phyloP scores from a whole-genome alignment of 495 filamentous ascomycete species.

The Bombardia bombarda region DNA sequence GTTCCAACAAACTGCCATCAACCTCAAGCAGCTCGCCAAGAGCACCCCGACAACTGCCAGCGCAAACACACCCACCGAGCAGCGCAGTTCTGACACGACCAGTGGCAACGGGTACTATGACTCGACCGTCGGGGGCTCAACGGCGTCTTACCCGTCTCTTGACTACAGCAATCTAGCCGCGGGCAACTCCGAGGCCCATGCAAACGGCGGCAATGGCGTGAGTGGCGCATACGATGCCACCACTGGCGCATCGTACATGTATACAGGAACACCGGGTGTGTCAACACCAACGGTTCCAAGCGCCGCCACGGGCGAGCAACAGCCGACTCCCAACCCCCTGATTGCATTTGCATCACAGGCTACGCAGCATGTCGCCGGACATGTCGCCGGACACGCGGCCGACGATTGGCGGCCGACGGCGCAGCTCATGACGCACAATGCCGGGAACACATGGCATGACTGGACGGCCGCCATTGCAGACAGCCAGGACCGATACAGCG shows the following conservation, averaged over 20 bases:
- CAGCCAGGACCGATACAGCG: conserved; percentile 37
- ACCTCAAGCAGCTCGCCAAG: background rate
- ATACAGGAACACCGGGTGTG: conserved; percentile 10
- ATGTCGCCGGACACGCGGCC: conserved; percentile 15
- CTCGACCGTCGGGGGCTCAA: conserved; percentile 1
- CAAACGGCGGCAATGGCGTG: conserved; percentile 13
- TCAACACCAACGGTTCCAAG: background rate
- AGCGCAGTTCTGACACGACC: conserved; percentile 7
- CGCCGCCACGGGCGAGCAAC: conserved; percentile 9
- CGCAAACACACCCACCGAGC: conserved; percentile 4
- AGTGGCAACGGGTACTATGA: conserved; percentile 23
- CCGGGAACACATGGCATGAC: conserved; percentile 37
- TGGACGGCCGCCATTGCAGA: conserved; percentile 40
- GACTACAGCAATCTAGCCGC: conserved; percentile 9
- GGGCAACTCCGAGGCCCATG: conserved; percentile 4
- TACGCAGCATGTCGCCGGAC: conserved; percentile 20
- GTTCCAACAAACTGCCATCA: conserved; percentile 2
- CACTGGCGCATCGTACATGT: conserved; percentile 14
- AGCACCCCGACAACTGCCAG: background rate
- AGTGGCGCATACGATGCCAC: conserved; percentile 7
- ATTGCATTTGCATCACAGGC: conserved; percentile 29
- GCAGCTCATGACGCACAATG: conserved; percentile 4
- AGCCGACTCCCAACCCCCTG: conserved; percentile 17
- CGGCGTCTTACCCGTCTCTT: conserved; percentile 16
- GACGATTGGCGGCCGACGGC: conserved; percentile 21